Conservation (phyloP, 352 stramenopile genomes). For the Globisporangium splendens region DNA sequence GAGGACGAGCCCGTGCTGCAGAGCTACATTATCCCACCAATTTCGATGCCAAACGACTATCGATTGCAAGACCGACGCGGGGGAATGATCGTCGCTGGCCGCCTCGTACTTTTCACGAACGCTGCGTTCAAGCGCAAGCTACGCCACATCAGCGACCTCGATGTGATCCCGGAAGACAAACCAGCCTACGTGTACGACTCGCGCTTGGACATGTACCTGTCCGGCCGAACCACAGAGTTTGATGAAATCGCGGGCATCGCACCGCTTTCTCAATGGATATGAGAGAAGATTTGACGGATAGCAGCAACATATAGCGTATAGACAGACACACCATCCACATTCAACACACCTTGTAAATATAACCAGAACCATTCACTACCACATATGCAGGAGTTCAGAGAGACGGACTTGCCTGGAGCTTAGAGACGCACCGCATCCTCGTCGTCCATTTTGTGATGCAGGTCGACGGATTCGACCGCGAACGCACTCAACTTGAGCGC, state of each 20-base stretch:
- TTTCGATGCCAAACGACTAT: constrained; percentile 51
- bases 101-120: constrained; percentile 53
- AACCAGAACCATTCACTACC: too few relatives aligned
- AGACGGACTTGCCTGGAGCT: too few relatives aligned
- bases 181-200: constrained; percentile 3
- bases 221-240: neutral
- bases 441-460: constrained; percentile 68
- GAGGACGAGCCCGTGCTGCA: neutral
- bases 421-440: constrained; percentile 65
- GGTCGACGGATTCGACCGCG: constrained; percentile 46
- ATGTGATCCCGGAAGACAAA: constrained; percentile 29
- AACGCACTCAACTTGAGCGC: constrained; percentile 74
- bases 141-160: constrained; percentile 33
- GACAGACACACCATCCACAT: too few relatives aligned
- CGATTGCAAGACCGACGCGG: constrained; percentile 44
- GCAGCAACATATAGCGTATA: too few relatives aligned
- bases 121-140: constrained; percentile 53
- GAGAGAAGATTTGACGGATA: neutral
- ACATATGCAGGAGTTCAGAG: too few relatives aligned
- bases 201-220: constrained; percentile 1
- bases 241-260: neutral
- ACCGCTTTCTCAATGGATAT: constrained; percentile 13
- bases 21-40: constrained; percentile 33
- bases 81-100: constrained; percentile 43
- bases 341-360: too few relatives aligned